phyloP scores from a whole-genome alignment of 176 grass and related monocot species.

The Avena insularis region DNA sequence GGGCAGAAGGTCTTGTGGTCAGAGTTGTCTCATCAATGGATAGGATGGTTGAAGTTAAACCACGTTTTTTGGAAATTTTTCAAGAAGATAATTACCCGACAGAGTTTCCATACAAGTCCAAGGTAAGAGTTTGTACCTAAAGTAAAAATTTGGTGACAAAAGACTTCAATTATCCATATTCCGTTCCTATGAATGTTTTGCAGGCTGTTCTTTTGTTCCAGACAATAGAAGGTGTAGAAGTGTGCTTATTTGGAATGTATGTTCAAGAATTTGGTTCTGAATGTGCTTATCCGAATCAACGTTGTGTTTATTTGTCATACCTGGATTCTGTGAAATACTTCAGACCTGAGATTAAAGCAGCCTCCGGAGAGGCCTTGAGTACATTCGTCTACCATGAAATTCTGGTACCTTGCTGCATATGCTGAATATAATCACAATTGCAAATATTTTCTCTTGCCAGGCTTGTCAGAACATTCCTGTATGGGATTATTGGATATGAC shows the following conservation, averaged over 20 bases:
- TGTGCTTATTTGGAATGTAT: constrained; percentile 99
- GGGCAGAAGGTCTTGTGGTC: constrained; percentile 95
- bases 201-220: constrained; percentile 99
- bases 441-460: neutral
- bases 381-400: constrained; percentile 99
- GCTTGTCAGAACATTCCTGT: constrained; percentile 41
- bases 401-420: constrained; percentile 65
- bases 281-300: constrained; percentile 80
- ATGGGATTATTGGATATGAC: too few relatives aligned
- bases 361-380: constrained; percentile 79
- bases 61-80: constrained; percentile 94
- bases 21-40: constrained; percentile 99
- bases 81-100: constrained; percentile 95
- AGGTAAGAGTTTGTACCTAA: constrained; percentile 58
- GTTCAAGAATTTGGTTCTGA: constrained; percentile 99
- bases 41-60: constrained; percentile 98
- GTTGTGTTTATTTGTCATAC: constrained; percentile 98
- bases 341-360: constrained; percentile 87
- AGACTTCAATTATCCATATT: constrained; percentile 26
- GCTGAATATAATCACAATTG: constrained; percentile 2
- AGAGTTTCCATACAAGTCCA: constrained; percentile 97
- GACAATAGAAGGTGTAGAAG: constrained; percentile 99
- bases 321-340: constrained; percentile 99
- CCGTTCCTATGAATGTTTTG: constrained; percentile 43
- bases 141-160: constrained; percentile 31